Conservation (phyloP, 768 basidiomycete genomes). For the Termitomyces sp. region DNA sequence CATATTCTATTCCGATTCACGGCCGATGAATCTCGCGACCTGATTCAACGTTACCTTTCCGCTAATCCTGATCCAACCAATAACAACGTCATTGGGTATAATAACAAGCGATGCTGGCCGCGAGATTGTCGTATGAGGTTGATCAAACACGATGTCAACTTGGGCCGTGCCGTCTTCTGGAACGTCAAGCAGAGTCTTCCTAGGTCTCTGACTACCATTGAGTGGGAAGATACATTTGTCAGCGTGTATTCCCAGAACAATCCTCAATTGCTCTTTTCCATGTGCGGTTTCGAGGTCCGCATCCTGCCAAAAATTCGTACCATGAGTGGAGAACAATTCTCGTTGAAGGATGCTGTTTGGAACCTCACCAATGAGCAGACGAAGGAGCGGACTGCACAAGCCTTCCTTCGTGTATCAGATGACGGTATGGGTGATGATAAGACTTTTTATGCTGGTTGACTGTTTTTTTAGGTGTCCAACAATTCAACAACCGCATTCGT, state of each 20-base stretch:
- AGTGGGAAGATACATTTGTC: conserved; percentile 98
- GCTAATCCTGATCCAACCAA: conserved; percentile 98
- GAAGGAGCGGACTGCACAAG: conserved; percentile 96
- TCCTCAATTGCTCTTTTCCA: conserved; percentile 95
- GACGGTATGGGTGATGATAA: conserved; percentile 48
- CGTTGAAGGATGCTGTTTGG: conserved; percentile 94
- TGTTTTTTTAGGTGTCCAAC: conserved; percentile 64
- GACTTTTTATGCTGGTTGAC: not conserved
- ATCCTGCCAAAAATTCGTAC: conserved; percentile 96
- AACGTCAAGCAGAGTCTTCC: conserved; percentile 98
- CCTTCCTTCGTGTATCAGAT: conserved; percentile 96
- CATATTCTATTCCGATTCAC: conserved; percentile 98
- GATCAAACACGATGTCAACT: conserved; percentile 99
- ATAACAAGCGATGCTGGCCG: conserved; percentile 99
- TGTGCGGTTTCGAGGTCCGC: conserved; percentile 98
- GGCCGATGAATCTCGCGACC: conserved; percentile 93
- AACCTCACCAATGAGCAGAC: conserved; percentile 96
- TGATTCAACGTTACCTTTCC: conserved; percentile 96
- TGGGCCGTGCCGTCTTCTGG: conserved; percentile 98
- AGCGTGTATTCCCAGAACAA: conserved; percentile 98
- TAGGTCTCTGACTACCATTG: conserved; percentile 93
- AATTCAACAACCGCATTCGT: conserved; percentile 96
- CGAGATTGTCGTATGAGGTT: conserved; percentile 98
- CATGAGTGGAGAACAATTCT: conserved; percentile 95
- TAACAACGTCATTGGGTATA: conserved; percentile 98